Evolutionary conservation across 345 rosid genomes (phyloP).

Genomic region (Mangifera indica): DNA sequence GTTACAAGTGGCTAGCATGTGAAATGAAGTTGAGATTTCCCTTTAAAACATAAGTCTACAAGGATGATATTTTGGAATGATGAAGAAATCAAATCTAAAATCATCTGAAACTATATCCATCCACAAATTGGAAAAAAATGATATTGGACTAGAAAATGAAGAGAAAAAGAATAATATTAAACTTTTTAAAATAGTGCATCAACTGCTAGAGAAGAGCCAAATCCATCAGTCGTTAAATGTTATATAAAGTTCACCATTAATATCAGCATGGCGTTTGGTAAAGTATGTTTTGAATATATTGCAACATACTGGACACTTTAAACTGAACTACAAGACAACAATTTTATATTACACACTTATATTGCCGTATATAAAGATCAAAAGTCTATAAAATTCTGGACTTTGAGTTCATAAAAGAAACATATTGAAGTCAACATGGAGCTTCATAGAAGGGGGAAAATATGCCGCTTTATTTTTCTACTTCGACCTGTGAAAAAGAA

Average conservation of each 20-base stretch:
- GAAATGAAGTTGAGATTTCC: background rate
- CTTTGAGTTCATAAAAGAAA: no score
- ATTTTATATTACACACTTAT: background rate
- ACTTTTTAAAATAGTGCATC: background rate
- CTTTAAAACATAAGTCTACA: background rate
- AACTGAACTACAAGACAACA: background rate
- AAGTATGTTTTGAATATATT: background rate
- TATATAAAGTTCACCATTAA: background rate
- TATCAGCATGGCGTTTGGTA: background rate
- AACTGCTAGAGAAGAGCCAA: background rate
- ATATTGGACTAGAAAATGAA: background rate
- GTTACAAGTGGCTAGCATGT: background rate
- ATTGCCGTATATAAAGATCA: background rate
- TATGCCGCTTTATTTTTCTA: background rate
- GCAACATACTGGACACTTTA: background rate
- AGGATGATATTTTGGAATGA: background rate
- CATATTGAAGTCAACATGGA: no score
- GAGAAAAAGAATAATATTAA: background rate
- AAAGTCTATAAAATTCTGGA: background rate
- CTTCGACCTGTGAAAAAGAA: background rate
- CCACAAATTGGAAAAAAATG: background rate
- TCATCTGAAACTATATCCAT: background rate
- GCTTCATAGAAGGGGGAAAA: background rate
- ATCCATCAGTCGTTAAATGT: background rate
- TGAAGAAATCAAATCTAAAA: background rate